Evolutionary conservation across 1,284 basidiomycete species (phyloP), one percentile per base, ranked within the genome.

Genomic region (Gomphus bonarii): DNA sequence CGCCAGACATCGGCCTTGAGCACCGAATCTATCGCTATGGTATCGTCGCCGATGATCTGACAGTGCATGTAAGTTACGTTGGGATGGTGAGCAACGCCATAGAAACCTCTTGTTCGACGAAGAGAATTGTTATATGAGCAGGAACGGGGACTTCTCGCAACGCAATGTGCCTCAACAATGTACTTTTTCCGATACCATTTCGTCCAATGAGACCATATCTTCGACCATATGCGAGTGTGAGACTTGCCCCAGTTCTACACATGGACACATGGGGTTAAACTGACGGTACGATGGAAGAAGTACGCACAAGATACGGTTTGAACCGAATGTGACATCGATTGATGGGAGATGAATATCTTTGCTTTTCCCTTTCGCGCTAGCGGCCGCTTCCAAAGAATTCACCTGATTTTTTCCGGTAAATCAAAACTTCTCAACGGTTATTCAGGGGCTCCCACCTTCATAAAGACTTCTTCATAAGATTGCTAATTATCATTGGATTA

Each of bases 401-500:
- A 99, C 94, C 84, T 86, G 55, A n/a, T 36, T 31, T 50, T 33
- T 42, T 40, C 30, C 8, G 18, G 28, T 43, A 14, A 25, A 36
- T 35, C 10, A 4, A 22, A 35, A 2, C 25, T 25, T 25, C 25
- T 7, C 46, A 25, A 28, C 56, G 58, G 11, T 44, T n/a, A n/a
- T 6, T 28, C 14, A 22, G n/a, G 18, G 14, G 33, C 50, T 38
- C 65, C 22, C 54, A 78, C 85, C 77, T 95, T 91, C 88, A 99
- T 91, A 75, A 95, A 99, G 84, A 98, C 87, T 69, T 98, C 95
- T 69, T 98, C 95, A 75, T 98, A 98, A 28, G 85, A 84, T 85
- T 95, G 90, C 84, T 95, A 65, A 57, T 31, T 14, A 31, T 12
- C 28, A n/a, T n/a, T 11, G 20, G 16, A 33, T 35, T 50, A 30